Evolutionary conservation across 2,329 filamentous ascomycete genomes (phyloP), one percentile per base, ranked within the genome.

Genomic region (Xylaria sp.): DNA sequence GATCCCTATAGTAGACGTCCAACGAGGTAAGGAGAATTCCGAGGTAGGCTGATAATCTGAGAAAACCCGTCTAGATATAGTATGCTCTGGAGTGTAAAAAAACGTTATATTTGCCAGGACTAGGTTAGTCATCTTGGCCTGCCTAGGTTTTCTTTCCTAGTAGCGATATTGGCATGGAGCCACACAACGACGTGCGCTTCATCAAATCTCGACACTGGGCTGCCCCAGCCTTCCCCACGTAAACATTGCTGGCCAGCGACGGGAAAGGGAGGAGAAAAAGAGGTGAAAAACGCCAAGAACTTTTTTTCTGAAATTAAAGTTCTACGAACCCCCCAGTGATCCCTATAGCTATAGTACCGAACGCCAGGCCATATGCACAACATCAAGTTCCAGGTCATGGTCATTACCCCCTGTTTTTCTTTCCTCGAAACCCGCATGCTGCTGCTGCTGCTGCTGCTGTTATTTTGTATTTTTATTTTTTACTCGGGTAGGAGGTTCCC

Each of bases 401-500:
- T 52, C 54, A 62, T 48, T 58, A 38, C 24, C 43, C 55, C 58
- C 52, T 59, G 52, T 45, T 58, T 50, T 50, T 47, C 40, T 50
- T 59, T 61, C n/a, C n/a, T n/a, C 16, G 9, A 34, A 34, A 13
- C 29, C 29, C 9, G 16, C 9, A 34, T 7, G 9, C 29, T 34
- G n/a, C n/a, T n/a, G n/a, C n/a, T n/a, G n/a, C n/a, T n/a, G n/a
- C n/a, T n/a, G n/a, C n/a, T n/a, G n/a, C n/a, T n/a, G n/a, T n/a
- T n/a, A n/a, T n/a, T n/a, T 51, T 56, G 17, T 42, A 44, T 39
- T 26, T 34, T 47, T 37, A 20, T 38, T 29, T 7, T 50, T 65
- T 71, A 78, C 76, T 85, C 82, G 42, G 84, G 83, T 67, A 86
- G 71, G 63, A 88, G 72, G 72, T 85, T 87, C 63, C 85, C 84